Percentiles rank a stretch among this genome's conserved stretches.
These are phyloP conservation scores for Anastatica hierochuntica DNA, from an alignment of 345 rosid genomes.

Conservation along the genomic window DNA sequence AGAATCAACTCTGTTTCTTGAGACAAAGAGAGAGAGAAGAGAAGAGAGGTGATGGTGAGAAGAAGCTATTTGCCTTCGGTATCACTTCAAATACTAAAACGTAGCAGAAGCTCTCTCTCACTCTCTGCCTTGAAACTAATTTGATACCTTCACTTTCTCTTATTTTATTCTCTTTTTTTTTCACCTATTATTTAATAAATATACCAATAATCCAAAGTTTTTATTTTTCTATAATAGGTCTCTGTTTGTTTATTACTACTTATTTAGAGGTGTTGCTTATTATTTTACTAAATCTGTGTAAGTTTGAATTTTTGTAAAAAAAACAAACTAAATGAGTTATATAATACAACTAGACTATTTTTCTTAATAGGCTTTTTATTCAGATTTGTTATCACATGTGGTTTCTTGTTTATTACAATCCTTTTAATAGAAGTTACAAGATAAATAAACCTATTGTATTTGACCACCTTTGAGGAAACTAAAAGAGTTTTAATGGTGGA, in stretches of 20 bases:
- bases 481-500: too few species aligned
- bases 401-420: conserved; percentile 12
- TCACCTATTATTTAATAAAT: too few species aligned
- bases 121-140: conserved; percentile 31
- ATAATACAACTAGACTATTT: conserved; percentile 6
- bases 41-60: conserved; percentile 22
- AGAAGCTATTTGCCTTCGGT: conserved; percentile 24
- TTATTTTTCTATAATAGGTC: too few species aligned
- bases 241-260: too few species aligned
- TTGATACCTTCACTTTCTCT: conserved; percentile 5
- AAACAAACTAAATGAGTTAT: neutral
- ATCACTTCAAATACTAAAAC: conserved; percentile 27
- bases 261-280: too few species aligned
- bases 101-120: conserved; percentile 31
- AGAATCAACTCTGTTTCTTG: conserved; percentile 16
- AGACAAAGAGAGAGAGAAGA: neutral
- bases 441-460: neutral
- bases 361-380: neutral
- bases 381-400: conserved; percentile 19
- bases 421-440: neutral
- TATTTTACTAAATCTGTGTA: neutral
- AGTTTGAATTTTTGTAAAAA: neutral
- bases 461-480: too few species aligned
- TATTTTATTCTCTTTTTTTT: neutral
- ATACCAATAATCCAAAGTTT: too few species aligned